Base-by-base conservation (phyloP, 352 stramenopile species). In the Phytophthora syringae region DNA sequence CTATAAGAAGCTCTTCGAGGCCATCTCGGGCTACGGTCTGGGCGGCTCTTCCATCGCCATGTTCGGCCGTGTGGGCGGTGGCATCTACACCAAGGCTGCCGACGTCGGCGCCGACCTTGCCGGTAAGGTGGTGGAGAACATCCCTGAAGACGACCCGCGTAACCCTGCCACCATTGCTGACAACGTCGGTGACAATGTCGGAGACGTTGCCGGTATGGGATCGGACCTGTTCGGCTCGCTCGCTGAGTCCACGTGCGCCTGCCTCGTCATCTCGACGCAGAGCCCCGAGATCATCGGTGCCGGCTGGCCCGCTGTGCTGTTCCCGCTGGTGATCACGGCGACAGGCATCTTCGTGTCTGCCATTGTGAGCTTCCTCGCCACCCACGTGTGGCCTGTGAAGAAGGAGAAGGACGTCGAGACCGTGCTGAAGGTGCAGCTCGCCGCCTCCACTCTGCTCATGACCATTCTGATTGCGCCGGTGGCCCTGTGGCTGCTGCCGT, bases 111-210 rank as follows among this genome's bases (percentile, higher is more conserved):
- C 98, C 49, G 98, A 99, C 92, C 91, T 99, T 71, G 97, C 99
- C 20, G 98, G 98, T 73, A 99, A 99, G 84, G 96, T 99, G 18
- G 97, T 99, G 22, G 91, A 98, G 74, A 98, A 98, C 77, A 99
- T 99, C 67, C 97, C 97, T 21, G 98, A 99, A 76, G 98, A 99
- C 75, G 97, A 99, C 92, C 97, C 97, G 59, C 90, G 97, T 59
- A 99, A 99, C 84, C 98, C 98, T 13, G 98, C 98, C 49, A 99
- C 96, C 5, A 99, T 99, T 90, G 97, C 98, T 22, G 98, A 99
- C 82, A 99, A 99, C 77, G 98, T 99, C 44, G 98, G 98, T 76
- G 97, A 99, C 86, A 99, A 99, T 73, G 98, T 99, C 27, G 97
- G 98, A 81, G 98, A 99, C 84, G 97, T 99, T 51, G 98, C 97